phyloP scores from a whole-genome alignment of 2,329 filamentous ascomycete species.

The Coniochaeta sp. region DNA sequence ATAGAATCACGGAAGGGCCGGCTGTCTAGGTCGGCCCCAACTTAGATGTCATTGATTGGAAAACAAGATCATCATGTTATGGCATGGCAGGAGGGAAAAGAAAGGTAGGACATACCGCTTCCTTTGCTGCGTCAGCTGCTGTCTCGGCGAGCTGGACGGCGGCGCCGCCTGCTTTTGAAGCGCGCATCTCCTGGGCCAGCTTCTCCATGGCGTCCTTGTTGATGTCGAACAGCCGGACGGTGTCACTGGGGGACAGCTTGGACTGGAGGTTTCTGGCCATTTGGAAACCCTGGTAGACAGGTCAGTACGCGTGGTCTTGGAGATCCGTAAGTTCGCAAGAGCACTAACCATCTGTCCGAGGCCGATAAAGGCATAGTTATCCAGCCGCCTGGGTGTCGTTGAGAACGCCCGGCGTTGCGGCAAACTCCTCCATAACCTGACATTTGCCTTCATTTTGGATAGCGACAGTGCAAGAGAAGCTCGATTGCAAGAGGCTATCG shows the following conservation, averaged over 20 bases:
- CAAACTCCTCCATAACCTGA: slow-evolving; percentile 9
- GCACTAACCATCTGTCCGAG: slow-evolving; percentile 51
- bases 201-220: slow-evolving; percentile 39
- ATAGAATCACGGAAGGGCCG: slow-evolving; percentile 54
- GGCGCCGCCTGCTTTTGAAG: slow-evolving; percentile 35
- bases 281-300: slow-evolving; percentile 44
- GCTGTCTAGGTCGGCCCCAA: slow-evolving; percentile 46
- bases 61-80: slow-evolving; percentile 23
- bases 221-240: slow-evolving; percentile 48
- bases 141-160: slow-evolving; percentile 34
- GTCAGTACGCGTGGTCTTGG: neutral
- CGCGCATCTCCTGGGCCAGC: slow-evolving; percentile 38
- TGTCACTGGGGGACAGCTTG: slow-evolving; percentile 43
- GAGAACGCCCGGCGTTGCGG: slow-evolving; percentile 42
- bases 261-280: slow-evolving; percentile 56
- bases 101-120: slow-evolving; percentile 36
- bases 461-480: neutral
- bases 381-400: slow-evolving; percentile 34
- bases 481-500: neutral
- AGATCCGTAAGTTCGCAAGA: neutral
- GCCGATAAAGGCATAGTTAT: slow-evolving; percentile 52
- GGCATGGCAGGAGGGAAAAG: slow-evolving; percentile 5
- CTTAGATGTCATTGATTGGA: slow-evolving; percentile 60
- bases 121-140: slow-evolving; percentile 39
- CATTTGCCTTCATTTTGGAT: slow-evolving; percentile 12